Evolutionary conservation across 2,329 filamentous ascomycete species (phyloP).

Genomic region (Ceratocystis eucalypticola): DNA sequence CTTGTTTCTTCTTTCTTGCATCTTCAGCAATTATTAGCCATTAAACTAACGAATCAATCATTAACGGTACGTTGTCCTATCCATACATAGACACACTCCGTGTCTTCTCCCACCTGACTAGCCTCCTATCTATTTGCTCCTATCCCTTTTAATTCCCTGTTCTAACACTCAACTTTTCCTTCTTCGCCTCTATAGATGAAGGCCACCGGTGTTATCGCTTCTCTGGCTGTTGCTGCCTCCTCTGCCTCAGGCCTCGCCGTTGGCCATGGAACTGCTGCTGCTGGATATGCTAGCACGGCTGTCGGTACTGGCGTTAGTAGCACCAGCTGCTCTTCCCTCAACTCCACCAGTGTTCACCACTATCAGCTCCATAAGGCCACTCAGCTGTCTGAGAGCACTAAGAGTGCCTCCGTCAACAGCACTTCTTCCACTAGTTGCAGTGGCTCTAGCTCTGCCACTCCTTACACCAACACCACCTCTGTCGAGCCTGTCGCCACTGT

Average conservation of each 20-base stretch:
- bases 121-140: neutral
- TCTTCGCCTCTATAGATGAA: neutral
- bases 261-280: neutral
- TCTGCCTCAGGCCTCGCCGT: neutral
- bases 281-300: neutral
- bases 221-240: neutral
- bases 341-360: neutral
- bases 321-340: constrained; percentile 3
- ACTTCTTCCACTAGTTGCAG: neutral
- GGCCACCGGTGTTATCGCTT: neutral
- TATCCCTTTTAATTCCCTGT: neutral
- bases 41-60: neutral
- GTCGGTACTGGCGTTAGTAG: constrained; percentile 3
- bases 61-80: neutral
- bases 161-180: neutral
- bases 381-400: neutral
- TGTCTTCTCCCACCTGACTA: neutral
- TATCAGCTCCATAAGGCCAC: neutral
- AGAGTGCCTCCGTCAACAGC: neutral
- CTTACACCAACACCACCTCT: constrained; percentile 1
- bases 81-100: too few species aligned
- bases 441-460: neutral
- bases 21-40: neutral
- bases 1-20: neutral
- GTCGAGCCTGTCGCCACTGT: neutral